Evolutionary conservation across 805 yeast species (phyloP).

Genomic region (Metschnikowia vanudenii): DNA sequence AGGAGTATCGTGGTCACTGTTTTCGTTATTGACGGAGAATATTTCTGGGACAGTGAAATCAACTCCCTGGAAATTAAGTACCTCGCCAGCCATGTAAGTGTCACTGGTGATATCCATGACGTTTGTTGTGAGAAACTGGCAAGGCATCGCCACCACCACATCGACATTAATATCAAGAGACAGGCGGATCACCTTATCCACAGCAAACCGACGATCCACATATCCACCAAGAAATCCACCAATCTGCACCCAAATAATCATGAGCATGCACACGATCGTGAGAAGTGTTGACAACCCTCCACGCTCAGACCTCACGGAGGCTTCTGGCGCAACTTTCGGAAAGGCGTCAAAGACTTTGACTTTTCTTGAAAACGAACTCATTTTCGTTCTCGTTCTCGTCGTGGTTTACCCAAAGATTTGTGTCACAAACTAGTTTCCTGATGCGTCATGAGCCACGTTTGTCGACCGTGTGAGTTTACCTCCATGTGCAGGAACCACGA

Average conservation of each 20-base stretch:
- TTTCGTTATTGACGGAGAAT: constrained; percentile 46
- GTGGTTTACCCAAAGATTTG: not conserved
- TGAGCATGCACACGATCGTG: constrained; percentile 58
- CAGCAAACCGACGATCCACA: constrained; percentile 72
- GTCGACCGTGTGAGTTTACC: not conserved
- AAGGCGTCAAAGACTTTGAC: constrained; percentile 50
- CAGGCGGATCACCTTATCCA: constrained; percentile 58
- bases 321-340: constrained; percentile 48
- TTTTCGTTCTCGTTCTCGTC: constrained; percentile 9
- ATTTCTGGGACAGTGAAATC: constrained; percentile 52
- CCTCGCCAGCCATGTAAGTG: constrained; percentile 71
- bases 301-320: constrained; percentile 68
- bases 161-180: constrained; percentile 74
- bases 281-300: constrained; percentile 75
- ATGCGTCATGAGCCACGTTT: not conserved
- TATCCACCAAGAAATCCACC: constrained; percentile 85
- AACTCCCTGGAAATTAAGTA: constrained; percentile 67
- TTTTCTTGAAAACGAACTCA: constrained; percentile 36
- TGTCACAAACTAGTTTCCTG: not conserved
- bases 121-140: constrained; percentile 70
- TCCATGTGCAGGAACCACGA: too few species aligned
- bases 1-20: constrained; percentile 51
- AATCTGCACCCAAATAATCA: constrained; percentile 78
- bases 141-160: constrained; percentile 79
- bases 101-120: constrained; percentile 79